These are phyloP conservation scores for Dillenia turbinata DNA, from an alignment of 164 flowering plant species.

Conservation along the genomic window DNA sequence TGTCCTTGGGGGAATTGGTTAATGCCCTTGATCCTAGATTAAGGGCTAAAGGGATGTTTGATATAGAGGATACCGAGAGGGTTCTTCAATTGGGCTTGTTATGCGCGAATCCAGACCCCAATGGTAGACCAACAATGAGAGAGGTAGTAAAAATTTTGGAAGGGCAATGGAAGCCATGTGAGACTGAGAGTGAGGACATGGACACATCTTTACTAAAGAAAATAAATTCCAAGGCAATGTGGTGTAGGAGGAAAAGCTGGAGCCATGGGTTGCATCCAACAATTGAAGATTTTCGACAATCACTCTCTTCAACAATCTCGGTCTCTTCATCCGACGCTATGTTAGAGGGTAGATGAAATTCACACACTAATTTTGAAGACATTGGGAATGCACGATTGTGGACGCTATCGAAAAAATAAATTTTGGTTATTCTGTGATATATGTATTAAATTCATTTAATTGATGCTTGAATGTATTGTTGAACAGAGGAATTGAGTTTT, in stretches of 20 bases:
- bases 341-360: too few relatives aligned
- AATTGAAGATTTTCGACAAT: too few relatives aligned
- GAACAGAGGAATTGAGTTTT: too few relatives aligned
- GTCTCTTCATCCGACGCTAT: too few relatives aligned
- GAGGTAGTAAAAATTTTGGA: slow-evolving; percentile 57
- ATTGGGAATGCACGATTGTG: too few relatives aligned
- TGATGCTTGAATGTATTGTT: too few relatives aligned
- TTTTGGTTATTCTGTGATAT: too few relatives aligned
- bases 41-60: slow-evolving; percentile 23
- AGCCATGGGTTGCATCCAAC: slow-evolving; percentile 1
- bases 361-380: too few relatives aligned
- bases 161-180: slow-evolving; percentile 24
- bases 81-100: slow-evolving; percentile 53
- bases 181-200: slow-evolving; percentile 30
- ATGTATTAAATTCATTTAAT: too few relatives aligned
- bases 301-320: slow-evolving; percentile 4
- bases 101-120: slow-evolving; percentile 48
- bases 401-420: too few relatives aligned
- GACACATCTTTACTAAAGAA: slow-evolving; percentile 28
- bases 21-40: slow-evolving; percentile 36
- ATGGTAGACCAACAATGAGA: slow-evolving; percentile 55
- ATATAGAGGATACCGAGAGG: slow-evolving; percentile 41
- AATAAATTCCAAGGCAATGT: slow-evolving; percentile 20
- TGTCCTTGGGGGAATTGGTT: slow-evolving; percentile 28
- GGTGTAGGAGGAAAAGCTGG: slow-evolving; percentile 9